These are phyloP conservation scores for Gossypium anomalum DNA, from an alignment of 345 rosid species.

Conservation along the genomic window DNA sequence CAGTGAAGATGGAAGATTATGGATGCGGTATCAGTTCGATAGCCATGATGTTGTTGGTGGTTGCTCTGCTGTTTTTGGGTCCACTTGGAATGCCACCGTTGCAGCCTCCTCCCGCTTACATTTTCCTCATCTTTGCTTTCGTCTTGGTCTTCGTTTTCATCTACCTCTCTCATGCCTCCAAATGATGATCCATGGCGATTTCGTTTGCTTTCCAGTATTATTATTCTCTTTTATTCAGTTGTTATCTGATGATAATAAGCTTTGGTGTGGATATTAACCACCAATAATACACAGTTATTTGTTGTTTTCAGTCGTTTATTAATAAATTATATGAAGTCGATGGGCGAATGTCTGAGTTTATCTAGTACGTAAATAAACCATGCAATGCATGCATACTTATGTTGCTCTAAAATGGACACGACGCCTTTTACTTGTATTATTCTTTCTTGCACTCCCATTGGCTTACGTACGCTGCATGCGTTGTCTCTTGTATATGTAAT, in stretches of 20 bases:
- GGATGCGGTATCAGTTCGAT: conserved; percentile 25
- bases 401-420: not conserved
- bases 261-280: not conserved
- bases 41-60: conserved; percentile 24
- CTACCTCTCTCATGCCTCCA: conserved; percentile 24
- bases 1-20: conserved; percentile 17
- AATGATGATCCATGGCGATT: not conserved
- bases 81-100: conserved; percentile 32
- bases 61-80: conserved; percentile 19
- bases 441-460: too few species aligned
- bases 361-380: too few species aligned
- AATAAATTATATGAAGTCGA: not conserved
- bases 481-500: conserved; percentile 36
- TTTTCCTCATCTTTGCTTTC: conserved; percentile 23
- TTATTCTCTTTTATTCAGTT: not conserved
- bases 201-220: not conserved
- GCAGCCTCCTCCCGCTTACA: conserved; percentile 25
- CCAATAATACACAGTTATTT: not conserved
- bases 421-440: too few species aligned
- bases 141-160: conserved; percentile 24
- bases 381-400: not conserved
- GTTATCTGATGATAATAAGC: not conserved
- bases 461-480: too few species aligned
- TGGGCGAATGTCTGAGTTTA: too few species aligned
- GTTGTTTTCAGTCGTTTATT: not conserved